A percentile compares a stretch with the other conserved stretches of the same genome.
These are phyloP conservation scores for Aspergillus aculeatus DNA, from an alignment of 2,329 filamentous ascomycete species.

Conservation along the genomic window DNA sequence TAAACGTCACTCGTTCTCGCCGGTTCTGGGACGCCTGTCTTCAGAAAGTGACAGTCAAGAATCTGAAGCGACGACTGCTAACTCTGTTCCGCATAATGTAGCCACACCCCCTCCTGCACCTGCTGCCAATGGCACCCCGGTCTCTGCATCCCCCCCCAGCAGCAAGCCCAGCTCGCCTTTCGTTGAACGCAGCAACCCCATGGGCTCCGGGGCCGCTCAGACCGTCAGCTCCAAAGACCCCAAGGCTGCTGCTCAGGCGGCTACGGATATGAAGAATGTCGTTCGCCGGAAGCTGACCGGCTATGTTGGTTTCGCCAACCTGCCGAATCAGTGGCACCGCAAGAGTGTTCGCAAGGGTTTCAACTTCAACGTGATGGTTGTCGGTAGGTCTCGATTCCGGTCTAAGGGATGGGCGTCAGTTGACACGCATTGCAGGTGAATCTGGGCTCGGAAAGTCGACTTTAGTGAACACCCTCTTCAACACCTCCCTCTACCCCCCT, in stretches of 20 bases:
- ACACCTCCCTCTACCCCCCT: slow-evolving; percentile 96
- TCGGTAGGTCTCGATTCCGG: slow-evolving; percentile 67
- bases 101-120: slow-evolving; percentile 33
- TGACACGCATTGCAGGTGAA: slow-evolving; percentile 66
- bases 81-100: slow-evolving; percentile 26
- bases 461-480: slow-evolving; percentile 98
- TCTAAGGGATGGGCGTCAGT: neutral
- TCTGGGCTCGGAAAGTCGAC: slow-evolving; percentile 99
- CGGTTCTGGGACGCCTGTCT: slow-evolving; percentile 10
- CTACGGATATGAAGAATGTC: slow-evolving; percentile 83
- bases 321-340: slow-evolving; percentile 99
- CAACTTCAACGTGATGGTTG: slow-evolving; percentile 99
- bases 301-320: slow-evolving; percentile 97
- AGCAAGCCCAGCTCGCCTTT: slow-evolving; percentile 56
- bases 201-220: slow-evolving; percentile 54
- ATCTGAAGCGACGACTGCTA: slow-evolving; percentile 19
- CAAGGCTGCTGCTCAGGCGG: slow-evolving; percentile 55
- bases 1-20: slow-evolving; percentile 18
- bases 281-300: slow-evolving; percentile 97
- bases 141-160: slow-evolving; percentile 40
- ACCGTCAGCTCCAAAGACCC: slow-evolving; percentile 66
- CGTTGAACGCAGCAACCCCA: slow-evolving; percentile 59
- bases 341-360: slow-evolving; percentile 99
- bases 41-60: slow-evolving; percentile 15
- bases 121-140: slow-evolving; percentile 32